Evolutionary conservation across 2,329 filamentous ascomycete genomes (phyloP), one percentile per base, ranked within the genome.

Genomic region (Fusarium bactridioides): DNA sequence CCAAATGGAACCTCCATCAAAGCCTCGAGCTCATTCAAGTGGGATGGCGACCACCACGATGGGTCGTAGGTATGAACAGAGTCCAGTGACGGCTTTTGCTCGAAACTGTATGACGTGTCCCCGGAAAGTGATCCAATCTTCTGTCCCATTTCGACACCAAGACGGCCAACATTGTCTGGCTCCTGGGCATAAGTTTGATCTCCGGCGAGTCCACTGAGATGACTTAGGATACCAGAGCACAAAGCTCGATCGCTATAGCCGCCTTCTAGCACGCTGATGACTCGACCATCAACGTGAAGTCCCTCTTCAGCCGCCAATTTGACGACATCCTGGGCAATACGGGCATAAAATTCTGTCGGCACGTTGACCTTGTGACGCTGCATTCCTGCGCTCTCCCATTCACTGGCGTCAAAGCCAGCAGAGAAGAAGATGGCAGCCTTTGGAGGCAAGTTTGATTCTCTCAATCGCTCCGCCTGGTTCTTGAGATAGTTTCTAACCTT

Each of bases 291-390:
- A 4, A 94, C 93, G 33, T 89, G 88, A 4, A 93, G 88, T 4
- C 88, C 93, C 75, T 93, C 91, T 79, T 98, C 94, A 44, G 93
- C 88, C 0, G 97, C 93, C 66, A 99, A 85, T 53, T 88, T 90
- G 19, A 97, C 91, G 7, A 98, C 89, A 78, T 99, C 96, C 48
- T 91, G 88, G 0, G 95, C 95, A 72, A 99, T 92, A 3, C 93
- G 90, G 54, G 96, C 96, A 79, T 98, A 99, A 80, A 99, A 99
- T 59, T 95, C 94, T 0, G 95, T 99, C 0, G 96, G 95, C 5
- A 99, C 96, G 78, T 97, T 97, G 77, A 97, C 95, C 64, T 93
- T 92, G 81, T 99, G 96, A 51, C 96, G 89, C 82, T 99, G 96
- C 96, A 99, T 99, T 7, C 94, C 94, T 8, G 89, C 86, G 23